Evolutionary conservation across 139 green algal species (phyloP), one percentile per base, ranked within the genome.

Genomic region (Marvania coccoides): DNA sequence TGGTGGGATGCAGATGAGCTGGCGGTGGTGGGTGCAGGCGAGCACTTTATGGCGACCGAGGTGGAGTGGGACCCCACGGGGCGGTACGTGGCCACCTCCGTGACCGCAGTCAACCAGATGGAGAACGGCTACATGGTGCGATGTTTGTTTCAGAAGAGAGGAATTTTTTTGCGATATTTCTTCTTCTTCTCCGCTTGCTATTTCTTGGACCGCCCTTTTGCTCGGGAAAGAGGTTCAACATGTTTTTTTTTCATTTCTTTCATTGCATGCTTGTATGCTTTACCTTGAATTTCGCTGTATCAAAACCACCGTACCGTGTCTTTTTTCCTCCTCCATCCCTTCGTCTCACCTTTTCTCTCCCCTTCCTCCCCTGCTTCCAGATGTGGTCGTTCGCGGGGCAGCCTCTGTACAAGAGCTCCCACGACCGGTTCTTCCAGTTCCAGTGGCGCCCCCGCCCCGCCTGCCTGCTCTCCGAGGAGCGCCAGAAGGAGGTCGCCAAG

Each of bases 1-100:
- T 99, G 97, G 73, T 98, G 92, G 88, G 93, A 95, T 64, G 85
- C 87, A 36, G 89, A 97, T 26, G 82, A 92, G 69, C 87, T 96
- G 73, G 83, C 83, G 33, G 85, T 97, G 78, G 76, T 88, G 28
- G 78, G 69, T 4, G 86, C 82, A 6, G 80, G 71, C 12, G 92
- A 98, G 81, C 94, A 99, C 86, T 98, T 97, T 78, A 96, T 98
- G 91, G 83, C 77, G 63, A 97, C 90, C 28, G 87, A 97, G 57
- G 78, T 97, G 13, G 80, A 90, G 14, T 98, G 92, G 93, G 91
- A 97, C 79, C 89, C 91, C 63, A 96, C 91, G 1, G 90, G 85
- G 73, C 80, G 88, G 47, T 99, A 94, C 72, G 82, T 98, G 35
- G 85, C 88, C 13, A 97, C 93, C 15, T 69, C 68, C 10, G 93